Evolutionary conservation across 345 rosid genomes (phyloP), one percentile per base, ranked within the genome.

Genomic region (Abelmoschus esculentus): DNA sequence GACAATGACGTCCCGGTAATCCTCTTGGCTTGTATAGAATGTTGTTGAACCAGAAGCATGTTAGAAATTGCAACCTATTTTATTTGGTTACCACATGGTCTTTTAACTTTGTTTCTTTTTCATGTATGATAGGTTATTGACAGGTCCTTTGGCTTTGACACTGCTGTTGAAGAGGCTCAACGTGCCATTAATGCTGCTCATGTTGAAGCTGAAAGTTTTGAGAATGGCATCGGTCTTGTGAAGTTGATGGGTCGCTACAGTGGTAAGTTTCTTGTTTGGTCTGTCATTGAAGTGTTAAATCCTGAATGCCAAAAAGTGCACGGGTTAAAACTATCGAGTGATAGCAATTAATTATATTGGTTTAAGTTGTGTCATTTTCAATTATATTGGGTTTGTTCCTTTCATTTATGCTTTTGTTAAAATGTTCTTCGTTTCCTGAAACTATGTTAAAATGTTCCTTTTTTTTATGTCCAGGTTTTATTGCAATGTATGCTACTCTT

Each of bases 121-220:
- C 11, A 5, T 5, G 28, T 6, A 15, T 47, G 55, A 59, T 76
- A 84, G 91, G 78, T 84, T 52, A 86, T 86, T 78, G 90, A 84
- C 79, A 83, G 77, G 82, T 92, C 95, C 52, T 92, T 92, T 72
- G 96, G 96, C 71, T 92, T 92, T 75, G 98, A 92, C 71, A 86
- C 96, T 84, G 96, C 98, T 73, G 95, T 90, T 58, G 98, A 92
- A 75, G 98, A 92, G 79, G 98, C 98, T 82, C 96, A 92, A 71
- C 86, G 96, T 52, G 96, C 98, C 0, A 92, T 92, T 58, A 88
- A 92, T 54, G 96, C 98, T 42, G 98, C 98, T 42, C 96, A 92
- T 81, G 98, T 92, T 67, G 98, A 92, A 77, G 79, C 96, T 1
- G 92, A 83, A 76, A 92, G 96, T 72, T 56, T 74, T 69, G 96